Conservation (phyloP, 768 basidiomycete species). For the Suillus cothurnatus region DNA sequence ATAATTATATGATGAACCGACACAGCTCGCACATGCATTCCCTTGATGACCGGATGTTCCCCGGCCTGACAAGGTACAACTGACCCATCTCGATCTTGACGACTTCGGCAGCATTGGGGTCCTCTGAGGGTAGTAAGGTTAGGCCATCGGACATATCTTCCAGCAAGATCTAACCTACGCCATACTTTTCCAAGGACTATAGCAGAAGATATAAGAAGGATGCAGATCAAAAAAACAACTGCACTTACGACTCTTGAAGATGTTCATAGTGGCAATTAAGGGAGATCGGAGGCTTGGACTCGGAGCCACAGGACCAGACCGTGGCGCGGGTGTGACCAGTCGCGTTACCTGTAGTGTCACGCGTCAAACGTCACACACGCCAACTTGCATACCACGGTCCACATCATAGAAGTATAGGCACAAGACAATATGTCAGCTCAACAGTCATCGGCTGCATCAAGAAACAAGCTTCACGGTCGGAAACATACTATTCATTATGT, state of each 20-base stretch:
- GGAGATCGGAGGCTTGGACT: conserved; percentile 14
- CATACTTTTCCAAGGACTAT: conserved; percentile 91
- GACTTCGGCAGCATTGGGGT: conserved; percentile 92
- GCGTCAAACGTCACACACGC: conserved; percentile 13
- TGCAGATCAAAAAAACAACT: conserved; percentile 9
- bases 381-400: neutral
- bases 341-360: conserved; percentile 31
- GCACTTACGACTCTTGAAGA: conserved; percentile 77
- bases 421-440: neutral
- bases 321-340: conserved; percentile 24
- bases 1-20: conserved; percentile 2
- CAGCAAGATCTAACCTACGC: conserved; percentile 61
- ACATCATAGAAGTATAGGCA: neutral
- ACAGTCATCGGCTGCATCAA: neutral
- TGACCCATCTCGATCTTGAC: conserved; percentile 93
- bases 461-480: neutral
- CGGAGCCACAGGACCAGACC: conserved; percentile 11
- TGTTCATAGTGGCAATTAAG: conserved; percentile 62
- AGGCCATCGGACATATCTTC: conserved; percentile 22
- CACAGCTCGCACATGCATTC: conserved; percentile 87
- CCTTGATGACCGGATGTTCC: conserved; percentile 85
- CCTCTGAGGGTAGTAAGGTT: conserved; percentile 55
- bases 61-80: conserved; percentile 88
- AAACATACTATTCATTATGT: neutral
- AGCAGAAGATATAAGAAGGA: conserved; percentile 22